Conservation (phyloP, 2,329 filamentous ascomycete genomes). For the Corynespora cassiicola region DNA sequence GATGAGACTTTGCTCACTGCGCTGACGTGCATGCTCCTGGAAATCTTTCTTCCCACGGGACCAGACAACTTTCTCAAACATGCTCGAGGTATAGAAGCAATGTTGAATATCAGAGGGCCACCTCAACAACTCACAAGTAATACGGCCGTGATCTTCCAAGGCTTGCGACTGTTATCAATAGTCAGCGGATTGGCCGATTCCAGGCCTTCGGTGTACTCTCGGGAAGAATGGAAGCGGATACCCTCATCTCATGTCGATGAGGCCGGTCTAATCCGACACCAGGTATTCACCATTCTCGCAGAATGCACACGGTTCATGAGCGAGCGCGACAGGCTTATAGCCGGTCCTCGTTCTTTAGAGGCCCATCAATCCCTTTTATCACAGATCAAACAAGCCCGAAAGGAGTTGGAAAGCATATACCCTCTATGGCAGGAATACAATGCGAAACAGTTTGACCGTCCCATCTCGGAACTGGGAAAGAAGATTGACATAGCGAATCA, state of each 20-base stretch:
- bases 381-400: conserved; percentile 9
- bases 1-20: conserved; percentile 33
- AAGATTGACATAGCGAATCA: conserved; percentile 24
- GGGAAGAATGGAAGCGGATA: conserved; percentile 30
- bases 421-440: conserved; percentile 22
- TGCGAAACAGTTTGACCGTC: conserved; percentile 9
- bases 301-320: conserved; percentile 28
- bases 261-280: conserved; percentile 20
- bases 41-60: conserved; percentile 35
- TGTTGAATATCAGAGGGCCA: conserved; percentile 29
- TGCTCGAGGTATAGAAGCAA: conserved; percentile 32
- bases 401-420: conserved; percentile 14
- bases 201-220: conserved; percentile 23
- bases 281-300: conserved; percentile 28
- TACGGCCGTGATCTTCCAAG: conserved; percentile 23
- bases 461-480: conserved; percentile 10
- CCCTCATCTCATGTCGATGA: conserved; percentile 16
- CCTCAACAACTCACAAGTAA: conserved; percentile 13
- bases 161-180: conserved; percentile 29
- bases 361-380: conserved; percentile 11
- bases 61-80: conserved; percentile 35
- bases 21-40: conserved; percentile 32
- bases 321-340: conserved; percentile 13
- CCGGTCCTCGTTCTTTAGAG: neutral
- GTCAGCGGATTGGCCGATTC: conserved; percentile 26